Evolutionary conservation across 2,329 filamentous ascomycete species (phyloP), one percentile per base, ranked within the genome.

Genomic region (Paecilomyces sp.): DNA sequence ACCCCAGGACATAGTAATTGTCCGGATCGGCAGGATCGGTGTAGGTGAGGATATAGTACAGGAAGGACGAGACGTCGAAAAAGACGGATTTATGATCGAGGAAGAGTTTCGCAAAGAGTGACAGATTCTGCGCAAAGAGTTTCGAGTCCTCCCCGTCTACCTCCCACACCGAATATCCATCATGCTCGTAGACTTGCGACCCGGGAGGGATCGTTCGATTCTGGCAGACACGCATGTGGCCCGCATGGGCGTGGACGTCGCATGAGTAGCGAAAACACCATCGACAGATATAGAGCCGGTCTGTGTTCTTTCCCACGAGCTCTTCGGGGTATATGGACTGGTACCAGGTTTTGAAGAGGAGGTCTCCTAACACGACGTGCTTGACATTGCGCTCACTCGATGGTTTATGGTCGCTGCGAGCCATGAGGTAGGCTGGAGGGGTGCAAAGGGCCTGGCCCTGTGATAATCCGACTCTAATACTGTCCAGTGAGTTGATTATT

Each of bases 11-110:
- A 69, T 88, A 85, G 66, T 75, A 69, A 60, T 70, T 66, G 55
- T 72, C 60, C 55, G 72, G 65, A 69, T 79, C 70, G 2, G 68
- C 55, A 0, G 81, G 81, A 66, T 84, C 79, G 8, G 86, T 89
- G 70, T 92, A 89, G 53, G 94, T 89, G 57, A 97, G 86, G 3
- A 96, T 84, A 73, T 96, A 97, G 80, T 96, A 99, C 66, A 96
- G 87, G 77, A 99, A 99, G 57, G 90, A 91, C 3, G 87, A 86
- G 54, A 97, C 92, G 70, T 99, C 94, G 79, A 96, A 99, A 77
- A 97, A 97, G 66, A 99, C 92, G 7, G 91, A 96, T 72, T 99
- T 99, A 71, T 95, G 96, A 75, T 97, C 92, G 64, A 99, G 88
- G 75, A 97, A 99, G 53, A 99, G 85, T 76, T 97, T 99, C 30